Conservation (phyloP, 1,284 basidiomycete genomes). For the Xanthoconium separans region DNA sequence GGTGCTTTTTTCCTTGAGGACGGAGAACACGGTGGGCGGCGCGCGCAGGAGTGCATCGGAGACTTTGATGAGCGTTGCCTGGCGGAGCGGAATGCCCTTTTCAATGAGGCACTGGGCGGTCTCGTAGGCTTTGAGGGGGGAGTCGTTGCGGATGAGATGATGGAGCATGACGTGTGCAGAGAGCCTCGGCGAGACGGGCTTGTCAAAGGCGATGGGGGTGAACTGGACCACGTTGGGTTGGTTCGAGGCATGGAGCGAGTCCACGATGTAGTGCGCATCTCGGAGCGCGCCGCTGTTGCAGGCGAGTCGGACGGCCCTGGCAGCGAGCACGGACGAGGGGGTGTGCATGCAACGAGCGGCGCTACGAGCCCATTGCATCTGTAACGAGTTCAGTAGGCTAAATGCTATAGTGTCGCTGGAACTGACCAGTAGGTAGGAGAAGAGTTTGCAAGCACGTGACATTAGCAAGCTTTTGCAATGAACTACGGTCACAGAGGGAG, state of each 20-base stretch:
- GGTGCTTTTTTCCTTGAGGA: slow-evolving; percentile 25
- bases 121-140: slow-evolving; percentile 45
- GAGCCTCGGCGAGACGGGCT: slow-evolving; percentile 53
- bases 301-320: slow-evolving; percentile 51
- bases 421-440: too few relatives aligned
- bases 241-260: slow-evolving; percentile 51
- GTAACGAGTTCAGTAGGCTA: slow-evolving; percentile 35
- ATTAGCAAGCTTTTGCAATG: slow-evolving; percentile 32
- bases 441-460: slow-evolving; percentile 24
- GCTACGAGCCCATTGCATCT: slow-evolving; percentile 73
- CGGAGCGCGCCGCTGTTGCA: slow-evolving; percentile 42
- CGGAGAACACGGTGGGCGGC: slow-evolving; percentile 25
- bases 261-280: slow-evolving; percentile 57
- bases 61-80: slow-evolving; percentile 47
- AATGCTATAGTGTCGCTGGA: too few relatives aligned
- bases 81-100: slow-evolving; percentile 47
- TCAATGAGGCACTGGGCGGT: slow-evolving; percentile 53
- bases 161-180: slow-evolving; percentile 64
- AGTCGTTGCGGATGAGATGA: slow-evolving; percentile 52
- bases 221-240: slow-evolving; percentile 26
- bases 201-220: slow-evolving; percentile 47
- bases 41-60: slow-evolving; percentile 37
- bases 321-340: slow-evolving; percentile 40
- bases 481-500: slow-evolving; percentile 46
- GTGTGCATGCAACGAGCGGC: slow-evolving; percentile 39